Percentiles rank a stretch among this genome's conserved stretches.
These are phyloP conservation scores for Aschersonia sp. DNA, from an alignment of 2,329 filamentous ascomycete species.

Conservation along the genomic window DNA sequence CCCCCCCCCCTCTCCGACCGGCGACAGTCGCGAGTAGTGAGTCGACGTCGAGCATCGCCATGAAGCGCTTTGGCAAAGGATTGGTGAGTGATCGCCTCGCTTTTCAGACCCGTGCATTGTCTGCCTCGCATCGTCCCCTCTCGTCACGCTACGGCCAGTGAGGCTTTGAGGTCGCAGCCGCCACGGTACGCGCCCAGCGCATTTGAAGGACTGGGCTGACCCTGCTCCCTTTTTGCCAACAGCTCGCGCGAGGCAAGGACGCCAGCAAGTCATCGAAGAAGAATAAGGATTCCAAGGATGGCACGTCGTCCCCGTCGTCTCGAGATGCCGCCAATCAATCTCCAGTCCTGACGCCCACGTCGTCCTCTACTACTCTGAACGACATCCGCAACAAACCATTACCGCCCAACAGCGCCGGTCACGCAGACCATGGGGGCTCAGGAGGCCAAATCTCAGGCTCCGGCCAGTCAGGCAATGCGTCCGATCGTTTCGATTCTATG, in stretches of 20 bases:
- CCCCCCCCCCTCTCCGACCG: constrained; percentile 1
- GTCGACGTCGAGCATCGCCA: constrained; percentile 34
- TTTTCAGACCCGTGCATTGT: background rate
- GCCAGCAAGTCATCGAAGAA: constrained; percentile 72
- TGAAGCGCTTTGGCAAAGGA: constrained; percentile 97
- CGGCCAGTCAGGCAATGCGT: constrained; percentile 19
- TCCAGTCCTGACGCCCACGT: constrained; percentile 63
- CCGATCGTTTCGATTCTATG: constrained; percentile 27
- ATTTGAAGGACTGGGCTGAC: background rate
- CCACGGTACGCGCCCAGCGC: background rate
- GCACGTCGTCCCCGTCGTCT: constrained; percentile 64
- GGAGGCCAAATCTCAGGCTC: constrained; percentile 24
- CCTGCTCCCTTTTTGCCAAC: constrained; percentile 11
- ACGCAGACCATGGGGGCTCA: constrained; percentile 24
- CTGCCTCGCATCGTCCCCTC: background rate
- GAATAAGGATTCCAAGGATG: constrained; percentile 59
- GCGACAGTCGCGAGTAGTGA: constrained; percentile 3
- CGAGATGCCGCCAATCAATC: constrained; percentile 42
- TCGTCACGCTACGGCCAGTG: background rate
- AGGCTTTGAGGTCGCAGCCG: background rate
- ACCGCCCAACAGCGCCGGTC: constrained; percentile 37
- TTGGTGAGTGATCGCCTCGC: constrained; percentile 28
- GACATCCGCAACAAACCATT: constrained; percentile 75
- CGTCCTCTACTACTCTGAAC: constrained; percentile 75
- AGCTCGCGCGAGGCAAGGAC: constrained; percentile 87